These are phyloP conservation scores for Peterozyma toletana DNA, from an alignment of 805 yeast species.

Conservation along the genomic window DNA sequence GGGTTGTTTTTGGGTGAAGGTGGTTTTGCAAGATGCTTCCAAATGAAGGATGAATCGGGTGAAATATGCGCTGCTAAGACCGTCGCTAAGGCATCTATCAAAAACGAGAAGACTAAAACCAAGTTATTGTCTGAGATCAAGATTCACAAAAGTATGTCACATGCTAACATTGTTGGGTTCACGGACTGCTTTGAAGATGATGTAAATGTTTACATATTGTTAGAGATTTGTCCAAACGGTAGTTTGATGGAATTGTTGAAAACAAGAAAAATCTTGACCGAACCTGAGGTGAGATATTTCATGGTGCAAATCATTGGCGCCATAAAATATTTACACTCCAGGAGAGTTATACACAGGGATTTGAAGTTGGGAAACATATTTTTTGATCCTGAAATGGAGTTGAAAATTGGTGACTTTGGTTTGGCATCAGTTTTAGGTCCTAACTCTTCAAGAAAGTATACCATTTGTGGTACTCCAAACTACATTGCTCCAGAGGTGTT, in stretches of 20 bases:
- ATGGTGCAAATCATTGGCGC: slow-evolving; percentile 95
- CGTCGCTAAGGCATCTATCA: slow-evolving; percentile 91
- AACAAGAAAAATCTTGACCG: slow-evolving; percentile 76
- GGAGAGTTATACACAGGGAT: slow-evolving; percentile 93
- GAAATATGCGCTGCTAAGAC: slow-evolving; percentile 93
- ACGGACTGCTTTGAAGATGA: slow-evolving; percentile 97
- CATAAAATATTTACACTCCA: slow-evolving; percentile 81
- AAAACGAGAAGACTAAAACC: slow-evolving; percentile 80
- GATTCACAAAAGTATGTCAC: slow-evolving; percentile 85
- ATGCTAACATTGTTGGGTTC: slow-evolving; percentile 85
- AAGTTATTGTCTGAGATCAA: slow-evolving; percentile 89
- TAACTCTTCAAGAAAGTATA: slow-evolving; percentile 69
- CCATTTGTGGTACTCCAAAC: slow-evolving; percentile 98
- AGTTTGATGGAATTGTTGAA: slow-evolving; percentile 89
- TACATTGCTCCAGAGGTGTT: slow-evolving; percentile 98
- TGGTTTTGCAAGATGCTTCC: slow-evolving; percentile 98
- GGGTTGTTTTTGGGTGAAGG: slow-evolving; percentile 95
- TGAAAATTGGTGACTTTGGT: slow-evolving; percentile 97
- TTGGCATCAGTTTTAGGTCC: slow-evolving; percentile 88
- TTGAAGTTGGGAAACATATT: slow-evolving; percentile 93
- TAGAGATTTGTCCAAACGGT: slow-evolving; percentile 94
- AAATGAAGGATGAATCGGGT: slow-evolving; percentile 87
- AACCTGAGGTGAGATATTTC: slow-evolving; percentile 85
- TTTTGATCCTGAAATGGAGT: slow-evolving; percentile 87
- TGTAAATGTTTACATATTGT: slow-evolving; percentile 82